A percentile compares a stretch with the other conserved stretches of the same genome.
phyloP scores from a whole-genome alignment of 176 grass and related monocot genomes.

The Carex cristatella region DNA sequence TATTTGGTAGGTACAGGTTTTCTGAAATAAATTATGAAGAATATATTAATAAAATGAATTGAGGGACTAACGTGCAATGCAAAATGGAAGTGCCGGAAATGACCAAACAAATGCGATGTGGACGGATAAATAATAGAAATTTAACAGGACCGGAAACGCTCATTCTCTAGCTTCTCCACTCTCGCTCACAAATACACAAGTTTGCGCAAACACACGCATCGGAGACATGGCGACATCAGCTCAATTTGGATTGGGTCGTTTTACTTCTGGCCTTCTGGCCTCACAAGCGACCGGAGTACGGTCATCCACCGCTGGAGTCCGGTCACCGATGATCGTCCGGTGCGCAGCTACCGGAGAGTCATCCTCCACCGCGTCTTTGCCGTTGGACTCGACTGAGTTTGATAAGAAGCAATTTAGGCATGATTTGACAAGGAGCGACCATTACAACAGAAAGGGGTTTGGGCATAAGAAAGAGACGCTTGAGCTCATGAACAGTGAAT shows the following conservation, averaged over 20 bases:
- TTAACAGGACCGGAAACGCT: background rate
- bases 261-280: constrained; percentile 39
- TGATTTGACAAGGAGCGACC: constrained; percentile 89
- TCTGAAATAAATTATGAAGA: too few relatives aligned
- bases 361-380: constrained; percentile 16
- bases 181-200: background rate
- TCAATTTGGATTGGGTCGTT: constrained; percentile 31
- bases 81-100: background rate
- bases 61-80: background rate
- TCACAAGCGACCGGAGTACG: constrained; percentile 16
- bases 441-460: constrained; percentile 91
- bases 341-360: constrained; percentile 36
- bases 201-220: background rate
- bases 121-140: background rate
- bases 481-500: constrained; percentile 82
- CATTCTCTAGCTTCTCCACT: background rate
- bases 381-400: constrained; percentile 57
- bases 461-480: constrained; percentile 99
- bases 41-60: background rate
- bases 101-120: constrained; percentile 8
- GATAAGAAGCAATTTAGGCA: constrained; percentile 98
- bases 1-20: too few relatives aligned
- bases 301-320: background rate
- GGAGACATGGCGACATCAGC: constrained; percentile 50
- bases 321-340: constrained; percentile 35